Percentiles rank a stretch among this genome's conserved stretches.
These are phyloP conservation scores for Strigomonas culicis DNA, from an alignment of 208 protist genomes.

Conservation along the genomic window DNA sequence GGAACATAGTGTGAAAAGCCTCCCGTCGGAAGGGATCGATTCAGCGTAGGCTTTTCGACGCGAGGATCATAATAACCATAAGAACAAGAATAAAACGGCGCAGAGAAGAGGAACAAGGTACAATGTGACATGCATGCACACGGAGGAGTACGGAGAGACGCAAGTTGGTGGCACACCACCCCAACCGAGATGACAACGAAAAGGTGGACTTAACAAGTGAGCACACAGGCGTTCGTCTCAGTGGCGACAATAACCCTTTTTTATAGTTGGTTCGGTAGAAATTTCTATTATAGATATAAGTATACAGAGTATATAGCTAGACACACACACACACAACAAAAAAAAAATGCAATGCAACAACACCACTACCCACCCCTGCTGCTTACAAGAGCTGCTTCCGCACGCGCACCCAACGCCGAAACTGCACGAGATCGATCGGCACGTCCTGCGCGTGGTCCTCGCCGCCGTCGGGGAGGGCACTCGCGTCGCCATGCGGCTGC, in stretches of 20 bases:
- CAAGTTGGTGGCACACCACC: too few species aligned
- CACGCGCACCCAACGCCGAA: conserved; percentile 50
- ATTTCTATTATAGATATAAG: too few species aligned
- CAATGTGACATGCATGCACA: background rate
- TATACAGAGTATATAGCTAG: background rate
- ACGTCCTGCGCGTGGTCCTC: conserved; percentile 26
- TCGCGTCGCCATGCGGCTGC: background rate
- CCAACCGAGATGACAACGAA: too few species aligned
- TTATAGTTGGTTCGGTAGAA: too few species aligned
- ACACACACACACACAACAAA: background rate
- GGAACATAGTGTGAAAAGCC: too few species aligned
- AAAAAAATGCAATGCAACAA: conserved; percentile 8
- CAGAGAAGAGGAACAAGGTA: background rate
- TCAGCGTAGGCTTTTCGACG: background rate
- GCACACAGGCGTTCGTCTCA: too few species aligned
- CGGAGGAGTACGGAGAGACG: background rate
- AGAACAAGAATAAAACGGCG: background rate
- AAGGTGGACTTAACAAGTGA: too few species aligned
- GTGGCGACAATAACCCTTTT: too few species aligned
- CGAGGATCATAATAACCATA: background rate
- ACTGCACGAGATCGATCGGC: conserved; percentile 72
- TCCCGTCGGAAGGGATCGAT: too few species aligned
- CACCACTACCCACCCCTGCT: background rate
- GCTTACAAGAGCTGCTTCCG: conserved; percentile 26
- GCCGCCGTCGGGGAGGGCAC: too few species aligned